phyloP scores from a whole-genome alignment of 148 eudicot genomes.

The Arbutus unedo region DNA sequence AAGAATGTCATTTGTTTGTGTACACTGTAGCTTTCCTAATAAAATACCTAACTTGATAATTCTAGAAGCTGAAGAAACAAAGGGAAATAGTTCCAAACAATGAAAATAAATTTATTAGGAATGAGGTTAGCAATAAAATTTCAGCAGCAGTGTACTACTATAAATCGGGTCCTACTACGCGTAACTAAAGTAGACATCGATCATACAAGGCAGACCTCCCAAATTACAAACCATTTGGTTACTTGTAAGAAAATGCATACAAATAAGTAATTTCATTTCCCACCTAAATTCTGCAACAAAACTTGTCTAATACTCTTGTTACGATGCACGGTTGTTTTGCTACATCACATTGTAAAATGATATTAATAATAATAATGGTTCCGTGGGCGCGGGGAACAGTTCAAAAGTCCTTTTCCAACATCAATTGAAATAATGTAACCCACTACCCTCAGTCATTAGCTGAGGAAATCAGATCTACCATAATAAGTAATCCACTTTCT shows the following conservation, averaged over 20 bases:
- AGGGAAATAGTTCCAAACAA: not conserved
- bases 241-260: not conserved
- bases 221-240: not conserved
- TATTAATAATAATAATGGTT: not conserved
- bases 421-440: not conserved
- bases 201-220: not conserved
- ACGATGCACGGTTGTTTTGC: not conserved
- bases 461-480: not conserved
- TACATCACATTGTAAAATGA: not conserved
- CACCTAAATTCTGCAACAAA: not conserved
- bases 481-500: not conserved
- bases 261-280: not conserved
- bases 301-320: not conserved
- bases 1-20: not conserved
- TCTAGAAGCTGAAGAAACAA: not conserved
- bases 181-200: not conserved
- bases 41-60: not conserved
- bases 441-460: not conserved
- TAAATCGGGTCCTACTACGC: not conserved
- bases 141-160: not conserved
- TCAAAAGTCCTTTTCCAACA: slow-evolving; percentile 1
- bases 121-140: not conserved
- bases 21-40: not conserved
- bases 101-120: not conserved
- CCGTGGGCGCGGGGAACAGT: not conserved